Conservation (phyloP, 306 rosid genomes). For the Neltuma alba region DNA sequence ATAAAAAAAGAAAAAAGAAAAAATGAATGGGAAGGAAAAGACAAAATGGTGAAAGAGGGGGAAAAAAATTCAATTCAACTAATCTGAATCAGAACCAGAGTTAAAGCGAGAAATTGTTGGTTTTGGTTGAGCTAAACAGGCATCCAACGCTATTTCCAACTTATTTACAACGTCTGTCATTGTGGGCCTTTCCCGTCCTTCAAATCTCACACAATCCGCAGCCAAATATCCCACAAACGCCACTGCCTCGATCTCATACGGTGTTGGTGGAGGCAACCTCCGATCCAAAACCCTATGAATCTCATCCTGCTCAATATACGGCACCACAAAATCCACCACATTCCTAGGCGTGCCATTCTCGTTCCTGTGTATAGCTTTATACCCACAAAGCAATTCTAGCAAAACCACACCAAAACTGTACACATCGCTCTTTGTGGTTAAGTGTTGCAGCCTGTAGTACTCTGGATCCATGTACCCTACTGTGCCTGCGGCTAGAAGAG, state of each 20-base stretch:
- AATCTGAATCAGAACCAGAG: background rate
- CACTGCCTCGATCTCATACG: conserved; percentile 82
- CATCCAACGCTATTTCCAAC: conserved; percentile 68
- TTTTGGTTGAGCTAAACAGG: conserved; percentile 54
- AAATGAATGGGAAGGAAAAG: background rate
- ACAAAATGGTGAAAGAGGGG: background rate
- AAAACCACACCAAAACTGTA: conserved; percentile 85
- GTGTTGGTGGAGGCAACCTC: conserved; percentile 72
- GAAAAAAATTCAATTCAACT: background rate
- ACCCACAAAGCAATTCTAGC: conserved; percentile 67
- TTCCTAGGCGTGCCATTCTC: conserved; percentile 75
- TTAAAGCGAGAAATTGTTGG: conserved; percentile 48
- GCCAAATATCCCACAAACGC: conserved; percentile 80
- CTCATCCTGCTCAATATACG: conserved; percentile 67
- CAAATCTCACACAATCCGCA: conserved; percentile 66
- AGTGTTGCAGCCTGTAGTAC: conserved; percentile 71
- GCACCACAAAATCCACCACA: conserved; percentile 79
- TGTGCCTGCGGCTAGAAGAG: conserved; percentile 69
- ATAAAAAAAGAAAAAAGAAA: background rate
- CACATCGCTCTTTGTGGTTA: conserved; percentile 84
- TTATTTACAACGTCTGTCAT: conserved; percentile 63
- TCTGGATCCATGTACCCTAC: conserved; percentile 95
- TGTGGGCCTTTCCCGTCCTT: conserved; percentile 69
- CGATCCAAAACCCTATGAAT: conserved; percentile 78
- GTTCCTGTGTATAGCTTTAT: conserved; percentile 69